These are phyloP conservation scores for Stemphylium vesicarium DNA, from an alignment of 2,329 filamentous ascomycete genomes.

Conservation along the genomic window DNA sequence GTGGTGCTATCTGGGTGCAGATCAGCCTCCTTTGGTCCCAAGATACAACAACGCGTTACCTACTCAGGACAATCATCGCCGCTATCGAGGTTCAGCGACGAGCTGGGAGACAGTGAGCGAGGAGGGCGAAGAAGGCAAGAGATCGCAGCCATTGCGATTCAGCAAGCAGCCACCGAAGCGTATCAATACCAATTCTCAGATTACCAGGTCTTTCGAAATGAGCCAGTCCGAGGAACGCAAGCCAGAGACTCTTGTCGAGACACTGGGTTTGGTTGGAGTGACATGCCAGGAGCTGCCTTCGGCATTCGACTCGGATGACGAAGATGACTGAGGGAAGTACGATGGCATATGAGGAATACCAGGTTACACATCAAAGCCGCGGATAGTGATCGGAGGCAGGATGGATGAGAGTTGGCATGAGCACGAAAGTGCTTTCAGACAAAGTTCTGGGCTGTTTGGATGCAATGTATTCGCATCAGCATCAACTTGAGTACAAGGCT, in stretches of 20 bases:
- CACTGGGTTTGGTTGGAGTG: slow-evolving; percentile 11
- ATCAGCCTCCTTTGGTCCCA: slow-evolving; percentile 11
- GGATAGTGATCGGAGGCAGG: too few species aligned
- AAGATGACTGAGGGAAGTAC: slow-evolving; percentile 12
- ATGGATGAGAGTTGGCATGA: too few species aligned
- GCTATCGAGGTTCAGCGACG: slow-evolving; percentile 8
- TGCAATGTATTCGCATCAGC: too few species aligned
- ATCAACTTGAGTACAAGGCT: too few species aligned
- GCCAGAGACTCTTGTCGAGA: slow-evolving; percentile 6
- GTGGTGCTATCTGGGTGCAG: slow-evolving; percentile 25
- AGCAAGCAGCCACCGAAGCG: slow-evolving; percentile 21
- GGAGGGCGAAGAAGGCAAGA: neutral
- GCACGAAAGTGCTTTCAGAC: too few species aligned
- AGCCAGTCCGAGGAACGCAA: slow-evolving; percentile 8
- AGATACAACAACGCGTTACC: neutral
- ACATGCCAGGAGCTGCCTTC: slow-evolving; percentile 28
- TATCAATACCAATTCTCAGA: slow-evolving; percentile 25
- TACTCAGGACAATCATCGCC: slow-evolving; percentile 6
- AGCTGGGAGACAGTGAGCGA: slow-evolving; percentile 2
- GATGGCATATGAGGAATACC: neutral
- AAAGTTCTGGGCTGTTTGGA: too few species aligned
- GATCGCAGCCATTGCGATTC: slow-evolving; percentile 18
- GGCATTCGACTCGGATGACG: slow-evolving; percentile 32
- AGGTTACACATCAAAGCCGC: too few species aligned
- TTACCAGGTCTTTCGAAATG: slow-evolving; percentile 22